These are phyloP conservation scores for Hypoxylon sp. DNA, from an alignment of 2,329 filamentous ascomycete genomes.

Conservation along the genomic window DNA sequence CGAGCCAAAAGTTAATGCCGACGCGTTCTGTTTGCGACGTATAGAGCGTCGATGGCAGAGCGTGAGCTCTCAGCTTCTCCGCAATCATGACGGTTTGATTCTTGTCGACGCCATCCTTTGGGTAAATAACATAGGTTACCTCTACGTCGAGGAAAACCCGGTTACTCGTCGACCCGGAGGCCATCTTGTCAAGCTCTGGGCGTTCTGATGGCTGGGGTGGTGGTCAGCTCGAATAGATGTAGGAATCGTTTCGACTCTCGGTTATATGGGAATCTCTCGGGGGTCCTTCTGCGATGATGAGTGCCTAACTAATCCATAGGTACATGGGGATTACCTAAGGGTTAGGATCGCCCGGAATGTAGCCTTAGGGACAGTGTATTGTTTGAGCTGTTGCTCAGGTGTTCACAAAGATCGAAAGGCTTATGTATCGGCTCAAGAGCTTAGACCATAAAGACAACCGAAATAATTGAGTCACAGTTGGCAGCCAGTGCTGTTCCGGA, in stretches of 20 bases:
- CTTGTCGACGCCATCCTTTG: slow-evolving; percentile 9
- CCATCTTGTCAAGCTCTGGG: neutral
- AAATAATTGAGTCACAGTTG: neutral
- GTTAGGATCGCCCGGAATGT: neutral
- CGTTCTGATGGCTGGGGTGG: too few species aligned
- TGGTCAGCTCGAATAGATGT: neutral
- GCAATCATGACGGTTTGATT: neutral
- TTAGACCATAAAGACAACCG: neutral
- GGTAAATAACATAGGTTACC: slow-evolving; percentile 10
- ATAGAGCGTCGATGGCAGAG: slow-evolving; percentile 1
- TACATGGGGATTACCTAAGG: neutral
- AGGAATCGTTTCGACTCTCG: neutral
- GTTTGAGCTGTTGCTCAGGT: neutral
- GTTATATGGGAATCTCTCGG: neutral
- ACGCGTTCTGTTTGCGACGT: slow-evolving; percentile 4
- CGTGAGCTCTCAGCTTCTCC: neutral
- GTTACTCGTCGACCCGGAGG: neutral
- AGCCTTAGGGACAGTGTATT: neutral
- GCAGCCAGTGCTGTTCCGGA: neutral
- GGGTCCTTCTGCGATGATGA: neutral
- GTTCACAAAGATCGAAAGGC: neutral
- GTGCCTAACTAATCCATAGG: neutral
- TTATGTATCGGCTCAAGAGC: neutral
- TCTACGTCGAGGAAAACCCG: neutral
- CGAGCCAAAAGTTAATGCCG: slow-evolving; percentile 19